phyloP scores from a whole-genome alignment of 2,329 filamentous ascomycete genomes.

The Hymenoscyphus fructigenus region DNA sequence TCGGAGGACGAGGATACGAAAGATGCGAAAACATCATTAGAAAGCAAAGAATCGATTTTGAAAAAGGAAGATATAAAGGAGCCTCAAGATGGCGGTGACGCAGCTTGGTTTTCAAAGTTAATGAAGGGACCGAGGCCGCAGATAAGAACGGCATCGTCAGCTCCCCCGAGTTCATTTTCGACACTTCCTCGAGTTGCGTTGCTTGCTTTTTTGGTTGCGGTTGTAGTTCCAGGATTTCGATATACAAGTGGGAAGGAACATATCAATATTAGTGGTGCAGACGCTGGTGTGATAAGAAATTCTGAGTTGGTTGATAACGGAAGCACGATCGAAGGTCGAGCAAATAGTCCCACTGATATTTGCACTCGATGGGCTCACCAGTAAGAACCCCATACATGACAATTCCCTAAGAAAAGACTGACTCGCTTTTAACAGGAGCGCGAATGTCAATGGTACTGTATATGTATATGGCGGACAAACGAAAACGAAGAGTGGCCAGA shows the following conservation, averaged over 20 bases:
- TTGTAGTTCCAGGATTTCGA: conserved; percentile 49
- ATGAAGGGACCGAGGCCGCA: conserved; percentile 35
- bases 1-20: conserved; percentile 10
- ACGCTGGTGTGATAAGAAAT: conserved; percentile 46
- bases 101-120: conserved; percentile 26
- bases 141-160: conserved; percentile 45
- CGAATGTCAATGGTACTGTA: conserved; percentile 70
- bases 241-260: conserved; percentile 41
- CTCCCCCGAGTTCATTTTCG: conserved; percentile 43
- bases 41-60: not conserved
- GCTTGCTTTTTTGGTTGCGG: conserved; percentile 50
- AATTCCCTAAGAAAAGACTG: not conserved
- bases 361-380: conserved; percentile 68
- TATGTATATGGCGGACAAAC: conserved; percentile 75
- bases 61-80: not conserved
- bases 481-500: conserved; percentile 56
- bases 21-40: conserved; percentile 12
- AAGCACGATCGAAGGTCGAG: conserved; percentile 40
- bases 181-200: conserved; percentile 47
- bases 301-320: conserved; percentile 35
- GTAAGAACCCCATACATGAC: conserved; percentile 13
- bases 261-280: conserved; percentile 44
- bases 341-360: conserved; percentile 52
- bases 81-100: not conserved
- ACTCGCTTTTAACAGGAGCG: conserved; percentile 39